A percentile compares a stretch with the other conserved stretches of the same genome.
These are phyloP conservation scores for Lithocarpus polystachyus DNA, from an alignment of 306 rosid genomes.

Conservation along the genomic window DNA sequence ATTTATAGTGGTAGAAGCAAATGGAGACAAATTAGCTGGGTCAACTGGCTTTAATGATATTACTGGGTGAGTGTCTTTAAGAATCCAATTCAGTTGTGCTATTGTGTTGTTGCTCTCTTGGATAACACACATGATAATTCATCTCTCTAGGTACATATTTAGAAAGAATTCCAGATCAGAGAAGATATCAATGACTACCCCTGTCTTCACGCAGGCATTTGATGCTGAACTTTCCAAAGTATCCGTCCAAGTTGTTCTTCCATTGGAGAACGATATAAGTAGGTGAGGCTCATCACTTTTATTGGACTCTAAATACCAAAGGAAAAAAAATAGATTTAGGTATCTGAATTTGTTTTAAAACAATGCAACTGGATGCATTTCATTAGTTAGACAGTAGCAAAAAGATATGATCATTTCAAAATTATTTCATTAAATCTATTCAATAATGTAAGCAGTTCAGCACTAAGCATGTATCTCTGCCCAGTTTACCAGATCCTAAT, in stretches of 20 bases:
- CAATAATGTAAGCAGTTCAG: neutral
- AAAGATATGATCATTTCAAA: neutral
- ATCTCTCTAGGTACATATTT: constrained; percentile 62
- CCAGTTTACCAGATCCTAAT: constrained; percentile 83
- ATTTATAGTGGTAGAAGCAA: constrained; percentile 70
- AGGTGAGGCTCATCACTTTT: constrained; percentile 29
- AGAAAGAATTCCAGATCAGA: constrained; percentile 76
- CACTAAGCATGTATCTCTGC: constrained; percentile 5
- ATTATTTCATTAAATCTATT: neutral
- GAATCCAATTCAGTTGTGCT: neutral
- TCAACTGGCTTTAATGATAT: constrained; percentile 72
- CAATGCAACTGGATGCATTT: neutral
- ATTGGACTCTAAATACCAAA: constrained; percentile 17
- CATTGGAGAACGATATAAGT: constrained; percentile 55
- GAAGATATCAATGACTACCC: constrained; percentile 94
- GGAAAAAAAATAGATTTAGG: neutral
- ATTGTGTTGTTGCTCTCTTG: neutral
- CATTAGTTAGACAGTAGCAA: neutral
- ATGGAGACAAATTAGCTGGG: constrained; percentile 78
- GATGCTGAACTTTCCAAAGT: constrained; percentile 52
- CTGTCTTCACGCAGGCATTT: constrained; percentile 77
- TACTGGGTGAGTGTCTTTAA: constrained; percentile 58
- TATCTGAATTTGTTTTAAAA: neutral
- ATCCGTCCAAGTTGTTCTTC: constrained; percentile 88
- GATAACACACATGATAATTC: constrained; percentile 6